Conservation (phyloP, 2,329 filamentous ascomycete genomes). For the Rosellinia necatrix region DNA sequence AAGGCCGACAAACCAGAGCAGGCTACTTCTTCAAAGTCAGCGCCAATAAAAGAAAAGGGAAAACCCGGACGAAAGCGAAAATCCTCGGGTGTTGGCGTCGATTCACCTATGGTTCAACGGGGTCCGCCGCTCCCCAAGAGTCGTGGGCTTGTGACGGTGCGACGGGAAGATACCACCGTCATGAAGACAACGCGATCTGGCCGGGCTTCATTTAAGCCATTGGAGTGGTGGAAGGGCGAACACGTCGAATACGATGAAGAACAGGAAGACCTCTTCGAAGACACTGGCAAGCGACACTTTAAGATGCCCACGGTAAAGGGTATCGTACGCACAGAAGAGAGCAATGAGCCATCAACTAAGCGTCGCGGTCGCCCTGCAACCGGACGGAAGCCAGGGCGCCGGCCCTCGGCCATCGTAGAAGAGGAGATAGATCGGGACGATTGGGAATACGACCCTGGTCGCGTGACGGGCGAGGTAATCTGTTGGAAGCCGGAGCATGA, state of each 20-base stretch:
- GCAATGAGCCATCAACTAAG: slow-evolving; percentile 42
- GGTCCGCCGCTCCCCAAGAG: slow-evolving; percentile 61
- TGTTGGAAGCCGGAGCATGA: slow-evolving; percentile 66
- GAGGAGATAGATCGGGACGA: slow-evolving; percentile 64
- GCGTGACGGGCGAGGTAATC: slow-evolving; percentile 65
- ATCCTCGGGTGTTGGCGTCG: slow-evolving; percentile 48
- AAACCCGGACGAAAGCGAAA: slow-evolving; percentile 45
- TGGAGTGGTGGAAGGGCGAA: slow-evolving; percentile 89
- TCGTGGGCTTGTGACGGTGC: slow-evolving; percentile 58
- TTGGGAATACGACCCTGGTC: slow-evolving; percentile 73
- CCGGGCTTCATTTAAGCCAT: slow-evolving; percentile 74
- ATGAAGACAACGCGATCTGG: slow-evolving; percentile 73
- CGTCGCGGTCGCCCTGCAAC: slow-evolving; percentile 32
- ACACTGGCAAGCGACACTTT: slow-evolving; percentile 52
- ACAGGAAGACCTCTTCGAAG: slow-evolving; percentile 52
- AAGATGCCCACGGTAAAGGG: slow-evolving; percentile 75
- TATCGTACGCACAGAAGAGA: slow-evolving; percentile 74
- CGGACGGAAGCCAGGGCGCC: slow-evolving; percentile 18
- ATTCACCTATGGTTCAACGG: slow-evolving; percentile 55
- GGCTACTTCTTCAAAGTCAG: slow-evolving; percentile 30
- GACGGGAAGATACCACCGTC: slow-evolving; percentile 54
- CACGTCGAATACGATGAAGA: slow-evolving; percentile 70
- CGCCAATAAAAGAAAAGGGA: slow-evolving; percentile 34
- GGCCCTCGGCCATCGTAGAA: slow-evolving; percentile 40
- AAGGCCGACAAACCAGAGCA: slow-evolving; percentile 30